Evolutionary conservation across 257 asterid genomes (phyloP).

Genomic region (Solanum etuberosum): DNA sequence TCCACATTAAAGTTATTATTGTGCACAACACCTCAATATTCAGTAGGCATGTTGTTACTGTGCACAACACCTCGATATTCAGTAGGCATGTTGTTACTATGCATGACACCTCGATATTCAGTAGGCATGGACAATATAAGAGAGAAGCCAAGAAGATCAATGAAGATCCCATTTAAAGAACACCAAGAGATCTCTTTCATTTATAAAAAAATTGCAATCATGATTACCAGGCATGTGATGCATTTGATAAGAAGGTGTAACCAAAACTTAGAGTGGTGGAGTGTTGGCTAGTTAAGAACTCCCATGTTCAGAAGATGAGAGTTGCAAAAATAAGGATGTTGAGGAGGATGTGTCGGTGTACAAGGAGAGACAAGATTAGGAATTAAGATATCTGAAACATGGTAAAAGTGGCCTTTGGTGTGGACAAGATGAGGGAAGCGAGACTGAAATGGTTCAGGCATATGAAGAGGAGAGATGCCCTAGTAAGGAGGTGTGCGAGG

Average conservation of each 20-base stretch:
- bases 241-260: neutral
- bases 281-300: neutral
- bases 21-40: neutral
- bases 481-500: neutral
- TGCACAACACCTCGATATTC: neutral
- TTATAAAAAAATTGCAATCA: neutral
- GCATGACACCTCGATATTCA: neutral
- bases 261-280: neutral
- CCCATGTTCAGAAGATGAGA: neutral
- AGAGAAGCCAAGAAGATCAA: neutral
- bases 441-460: neutral
- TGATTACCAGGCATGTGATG: neutral
- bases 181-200: neutral
- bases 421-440: neutral
- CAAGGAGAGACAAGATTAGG: neutral
- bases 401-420: neutral
- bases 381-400: neutral
- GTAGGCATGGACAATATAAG: neutral
- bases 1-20: neutral
- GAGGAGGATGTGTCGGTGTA: neutral
- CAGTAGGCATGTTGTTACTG: neutral
- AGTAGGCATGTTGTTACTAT: neutral
- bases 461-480: neutral
- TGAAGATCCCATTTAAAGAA: neutral
- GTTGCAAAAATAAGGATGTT: neutral